Conservation (phyloP, 2,329 filamentous ascomycete species). For the Alternaria alternata region DNA sequence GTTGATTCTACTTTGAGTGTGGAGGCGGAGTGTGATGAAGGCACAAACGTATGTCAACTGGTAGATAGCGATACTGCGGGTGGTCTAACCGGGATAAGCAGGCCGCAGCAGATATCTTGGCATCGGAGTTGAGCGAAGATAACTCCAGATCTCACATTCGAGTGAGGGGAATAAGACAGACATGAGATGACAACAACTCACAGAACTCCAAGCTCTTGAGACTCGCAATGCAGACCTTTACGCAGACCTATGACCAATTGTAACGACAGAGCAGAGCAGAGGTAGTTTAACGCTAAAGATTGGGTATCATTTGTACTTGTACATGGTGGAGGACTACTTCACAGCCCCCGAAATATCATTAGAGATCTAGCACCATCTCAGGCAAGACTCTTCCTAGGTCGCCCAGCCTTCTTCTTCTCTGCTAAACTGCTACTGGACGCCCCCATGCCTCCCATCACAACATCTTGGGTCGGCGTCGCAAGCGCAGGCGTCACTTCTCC, state of each 20-base stretch:
- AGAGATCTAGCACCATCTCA: not conserved
- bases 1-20: not conserved
- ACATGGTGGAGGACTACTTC: not conserved
- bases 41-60: not conserved
- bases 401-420: slow-evolving; percentile 37
- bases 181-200: not conserved
- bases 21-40: not conserved
- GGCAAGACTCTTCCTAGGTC: slow-evolving; percentile 38
- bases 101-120: slow-evolving; percentile 11
- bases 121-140: slow-evolving; percentile 11
- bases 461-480: slow-evolving; percentile 29
- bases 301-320: slow-evolving; percentile 27
- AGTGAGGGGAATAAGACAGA: not conserved
- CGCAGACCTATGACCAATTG: not conserved
- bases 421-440: slow-evolving; percentile 1
- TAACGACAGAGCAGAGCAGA: not conserved
- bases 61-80: slow-evolving; percentile 2
- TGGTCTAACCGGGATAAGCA: slow-evolving; percentile 12
- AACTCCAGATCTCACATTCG: not conserved
- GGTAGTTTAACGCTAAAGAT: not conserved
- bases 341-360: not conserved
- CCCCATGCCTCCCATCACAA: slow-evolving; percentile 20
- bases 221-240: not conserved
- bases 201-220: not conserved
- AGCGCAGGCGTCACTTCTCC: slow-evolving; percentile 33